Evolutionary conservation across 2,329 filamentous ascomycete species (phyloP).

Genomic region (Stemphylium vesicarium): DNA sequence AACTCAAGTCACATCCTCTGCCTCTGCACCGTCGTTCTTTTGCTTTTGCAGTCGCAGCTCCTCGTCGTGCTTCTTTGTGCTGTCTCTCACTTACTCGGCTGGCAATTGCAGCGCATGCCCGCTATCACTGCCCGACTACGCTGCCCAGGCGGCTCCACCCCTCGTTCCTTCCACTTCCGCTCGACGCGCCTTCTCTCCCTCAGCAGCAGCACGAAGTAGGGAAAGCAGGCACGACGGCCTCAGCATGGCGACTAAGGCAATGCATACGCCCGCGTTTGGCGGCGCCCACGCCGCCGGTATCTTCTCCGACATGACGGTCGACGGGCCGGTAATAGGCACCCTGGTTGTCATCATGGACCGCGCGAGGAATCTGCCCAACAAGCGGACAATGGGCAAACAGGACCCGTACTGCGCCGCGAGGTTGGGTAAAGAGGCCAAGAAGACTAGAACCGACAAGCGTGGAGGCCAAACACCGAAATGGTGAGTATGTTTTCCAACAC

Average conservation of each 20-base stretch:
- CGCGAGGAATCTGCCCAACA: slow-evolving; percentile 95
- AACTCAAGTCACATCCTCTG: slow-evolving; percentile 10
- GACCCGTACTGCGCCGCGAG: slow-evolving; percentile 95
- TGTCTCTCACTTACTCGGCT: background rate
- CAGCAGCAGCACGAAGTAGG: background rate
- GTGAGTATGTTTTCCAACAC: slow-evolving; percentile 61
- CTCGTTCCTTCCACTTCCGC: slow-evolving; percentile 1
- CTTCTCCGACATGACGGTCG: slow-evolving; percentile 90
- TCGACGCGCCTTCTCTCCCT: slow-evolving; percentile 9
- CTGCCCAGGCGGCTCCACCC: slow-evolving; percentile 22
- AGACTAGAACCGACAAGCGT: slow-evolving; percentile 91
- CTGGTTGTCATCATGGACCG: slow-evolving; percentile 90
- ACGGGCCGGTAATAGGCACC: slow-evolving; percentile 92
- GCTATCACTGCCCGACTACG: slow-evolving; percentile 15
- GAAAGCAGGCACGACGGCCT: background rate
- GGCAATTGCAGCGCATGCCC: slow-evolving; percentile 34
- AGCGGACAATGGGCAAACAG: slow-evolving; percentile 97
- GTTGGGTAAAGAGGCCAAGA: slow-evolving; percentile 95
- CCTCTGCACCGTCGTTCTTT: slow-evolving; percentile 27
- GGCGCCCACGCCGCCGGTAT: slow-evolving; percentile 87
- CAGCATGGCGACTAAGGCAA: slow-evolving; percentile 47
- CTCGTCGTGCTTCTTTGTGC: background rate
- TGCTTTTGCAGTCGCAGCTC: slow-evolving; percentile 11
- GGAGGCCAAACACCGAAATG: slow-evolving; percentile 96
- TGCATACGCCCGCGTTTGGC: slow-evolving; percentile 49